Conservation (phyloP, 257 asterid genomes). For the Capsicum baccatum region DNA sequence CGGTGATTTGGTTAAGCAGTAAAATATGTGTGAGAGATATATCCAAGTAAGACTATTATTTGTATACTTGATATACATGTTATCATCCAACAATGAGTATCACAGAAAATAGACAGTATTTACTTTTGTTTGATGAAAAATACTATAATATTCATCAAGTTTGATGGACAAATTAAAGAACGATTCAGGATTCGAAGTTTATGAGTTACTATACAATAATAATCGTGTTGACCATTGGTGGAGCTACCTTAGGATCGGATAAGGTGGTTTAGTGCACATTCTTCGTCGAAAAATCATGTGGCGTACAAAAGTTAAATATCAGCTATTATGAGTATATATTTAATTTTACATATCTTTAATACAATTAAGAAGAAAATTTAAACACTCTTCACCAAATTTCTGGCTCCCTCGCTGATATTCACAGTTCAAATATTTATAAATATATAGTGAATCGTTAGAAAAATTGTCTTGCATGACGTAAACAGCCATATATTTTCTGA, state of each 20-base stretch:
- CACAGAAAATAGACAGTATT: not conserved
- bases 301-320: too few species aligned
- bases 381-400: too few species aligned
- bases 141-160: too few species aligned
- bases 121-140: not conserved
- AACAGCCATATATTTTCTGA: not conserved
- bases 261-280: too few species aligned
- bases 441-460: not conserved
- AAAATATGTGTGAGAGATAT: not conserved
- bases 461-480: constrained; percentile 6
- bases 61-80: not conserved
- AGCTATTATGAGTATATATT: too few species aligned
- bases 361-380: too few species aligned
- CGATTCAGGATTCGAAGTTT: not conserved
- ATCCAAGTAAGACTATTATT: not conserved
- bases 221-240: not conserved
- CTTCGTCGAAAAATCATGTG: too few species aligned
- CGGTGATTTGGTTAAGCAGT: not conserved
- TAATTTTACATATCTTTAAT: too few species aligned
- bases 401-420: too few species aligned
- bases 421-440: too few species aligned
- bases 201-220: not conserved
- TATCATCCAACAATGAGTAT: not conserved
- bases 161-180: not conserved
- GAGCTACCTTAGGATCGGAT: too few species aligned